These are phyloP conservation scores for Ceratobasidium papillatum DNA, from an alignment of 1,284 basidiomycete genomes.

Conservation along the genomic window DNA sequence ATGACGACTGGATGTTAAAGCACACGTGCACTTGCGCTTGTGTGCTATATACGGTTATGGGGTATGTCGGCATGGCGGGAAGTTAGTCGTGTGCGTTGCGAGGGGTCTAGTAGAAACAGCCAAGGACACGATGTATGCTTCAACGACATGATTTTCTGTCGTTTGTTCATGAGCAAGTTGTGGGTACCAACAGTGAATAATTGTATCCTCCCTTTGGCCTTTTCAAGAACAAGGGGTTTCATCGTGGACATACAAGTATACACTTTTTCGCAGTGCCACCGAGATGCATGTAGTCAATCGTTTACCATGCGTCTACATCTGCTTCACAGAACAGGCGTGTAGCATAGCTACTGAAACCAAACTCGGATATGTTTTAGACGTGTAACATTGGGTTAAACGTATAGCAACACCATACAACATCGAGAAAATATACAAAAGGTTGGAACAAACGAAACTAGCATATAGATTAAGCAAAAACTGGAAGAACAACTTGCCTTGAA, in stretches of 20 bases:
- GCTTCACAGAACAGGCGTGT: no score
- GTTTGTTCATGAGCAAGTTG: not conserved
- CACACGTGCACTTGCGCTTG: not conserved
- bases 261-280: no score
- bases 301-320: no score
- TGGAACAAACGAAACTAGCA: no score
- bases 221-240: not conserved
- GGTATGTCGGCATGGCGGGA: not conserved
- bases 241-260: not conserved
- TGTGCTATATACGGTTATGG: not conserved
- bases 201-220: no score
- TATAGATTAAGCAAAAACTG: not conserved
- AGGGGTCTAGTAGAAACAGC: not conserved
- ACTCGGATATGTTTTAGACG: no score
- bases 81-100: not conserved
- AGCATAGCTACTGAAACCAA: no score
- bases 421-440: no score
- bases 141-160: not conserved
- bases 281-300: no score
- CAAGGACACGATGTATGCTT: not conserved
- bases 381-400: no score
- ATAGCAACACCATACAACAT: no score
- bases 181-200: not conserved
- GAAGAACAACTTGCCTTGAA: constrained; percentile 6
- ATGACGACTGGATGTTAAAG: not conserved